phyloP scores from a whole-genome alignment of 164 flowering plant species.

The Vitis riparia region DNA sequence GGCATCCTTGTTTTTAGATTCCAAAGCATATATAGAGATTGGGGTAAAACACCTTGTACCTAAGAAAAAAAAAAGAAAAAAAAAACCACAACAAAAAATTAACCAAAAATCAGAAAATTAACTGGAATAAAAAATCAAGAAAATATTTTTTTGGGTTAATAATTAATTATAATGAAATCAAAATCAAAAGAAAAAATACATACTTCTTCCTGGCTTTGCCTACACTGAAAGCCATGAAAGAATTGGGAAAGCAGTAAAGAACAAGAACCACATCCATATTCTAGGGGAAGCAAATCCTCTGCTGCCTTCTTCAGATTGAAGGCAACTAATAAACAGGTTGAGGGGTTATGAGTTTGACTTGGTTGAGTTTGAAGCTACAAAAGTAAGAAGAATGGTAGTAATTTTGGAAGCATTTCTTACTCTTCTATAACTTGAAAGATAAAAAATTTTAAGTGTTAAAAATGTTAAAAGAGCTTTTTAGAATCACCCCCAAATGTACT shows the following conservation, averaged over 20 bases:
- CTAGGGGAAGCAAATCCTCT: conserved; percentile 46
- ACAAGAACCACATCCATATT: conserved; percentile 76
- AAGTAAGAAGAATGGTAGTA: too few species aligned
- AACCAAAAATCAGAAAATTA: too few species aligned
- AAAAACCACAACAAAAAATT: not conserved
- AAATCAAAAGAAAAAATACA: not conserved
- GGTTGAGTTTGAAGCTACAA: too few species aligned
- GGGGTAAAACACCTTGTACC: conserved; percentile 81
- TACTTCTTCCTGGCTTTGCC: conserved; percentile 79
- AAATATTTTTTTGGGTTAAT: not conserved
- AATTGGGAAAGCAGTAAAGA: conserved; percentile 60
- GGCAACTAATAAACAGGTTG: too few species aligned
- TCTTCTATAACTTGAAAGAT: too few species aligned
- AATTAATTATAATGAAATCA: too few species aligned
- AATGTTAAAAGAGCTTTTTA: too few species aligned
- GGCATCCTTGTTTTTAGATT: conserved; percentile 90
- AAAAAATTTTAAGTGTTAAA: too few species aligned
- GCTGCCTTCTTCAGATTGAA: conserved; percentile 17
- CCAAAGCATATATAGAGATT: conserved; percentile 56
- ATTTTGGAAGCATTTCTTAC: too few species aligned
- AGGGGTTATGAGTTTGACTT: too few species aligned
- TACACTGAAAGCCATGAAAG: conserved; percentile 73
- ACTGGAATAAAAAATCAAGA: not conserved
- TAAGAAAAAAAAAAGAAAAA: conserved; percentile 14
- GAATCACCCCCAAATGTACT: too few species aligned